Evolutionary conservation across 306 rosid genomes (phyloP), one percentile per base, ranked within the genome.

Genomic region (apple (Malus domestica)): DNA sequence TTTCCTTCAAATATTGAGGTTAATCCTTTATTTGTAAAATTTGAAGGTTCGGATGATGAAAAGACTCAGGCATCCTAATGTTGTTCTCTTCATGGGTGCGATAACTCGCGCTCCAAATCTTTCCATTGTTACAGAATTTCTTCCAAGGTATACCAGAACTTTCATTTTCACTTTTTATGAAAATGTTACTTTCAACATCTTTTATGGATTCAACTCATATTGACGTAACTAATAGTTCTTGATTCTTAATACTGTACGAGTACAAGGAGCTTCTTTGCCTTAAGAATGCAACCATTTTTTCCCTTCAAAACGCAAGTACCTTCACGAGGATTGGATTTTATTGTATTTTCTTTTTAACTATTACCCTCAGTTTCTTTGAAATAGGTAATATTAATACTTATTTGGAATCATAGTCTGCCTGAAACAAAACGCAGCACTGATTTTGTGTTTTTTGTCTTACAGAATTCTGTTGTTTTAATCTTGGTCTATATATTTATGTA

Each of bases 41-140:
- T 87, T 76, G 76, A 77, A 93, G 97, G 97, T 93, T 67, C 87
- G 87, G 76, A 83, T 93, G 79, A 93, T 93, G 98, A 93, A 93
- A 88, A 84, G 91, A 76, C 78, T 93, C 76, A 86, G 98, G 88
- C 98, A 93, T 91, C 97, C 98, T 29, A 93, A 93, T 82, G 97
- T 91, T 77, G 97, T 93, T 90, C 96, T 93, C 76, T 93, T 93
- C 91, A 93, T 93, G 98, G 98, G 97, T 81, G 98, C 93, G 33
- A 90, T 93, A 78, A 91, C 91, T 71, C 91, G 92, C 69, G 73
- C 96, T 74, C 97, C 97, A 74, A 89, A 93, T 87, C 97, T 93
- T 80, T 93, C 97, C 40, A 93, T 93, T 49, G 86, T 93, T 68
- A 89, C 98, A 2, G 98, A 93, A 83, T 93, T 89, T 90, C 98